These are phyloP conservation scores for Lotmaria passim DNA, from an alignment of 208 protist species.

Conservation along the genomic window DNA sequence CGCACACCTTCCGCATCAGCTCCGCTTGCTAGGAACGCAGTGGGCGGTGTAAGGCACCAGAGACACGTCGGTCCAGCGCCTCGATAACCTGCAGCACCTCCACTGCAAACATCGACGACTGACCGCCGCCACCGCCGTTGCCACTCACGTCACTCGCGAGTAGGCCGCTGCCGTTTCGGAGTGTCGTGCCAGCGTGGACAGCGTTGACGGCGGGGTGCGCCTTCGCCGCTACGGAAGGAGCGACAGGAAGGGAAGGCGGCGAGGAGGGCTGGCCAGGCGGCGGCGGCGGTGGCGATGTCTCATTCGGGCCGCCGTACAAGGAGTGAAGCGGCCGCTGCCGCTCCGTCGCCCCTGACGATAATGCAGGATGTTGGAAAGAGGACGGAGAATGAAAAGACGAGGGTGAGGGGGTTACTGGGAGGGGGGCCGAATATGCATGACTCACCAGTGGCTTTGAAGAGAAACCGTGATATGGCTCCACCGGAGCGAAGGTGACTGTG, in stretches of 20 bases:
- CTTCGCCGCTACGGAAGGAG: neutral
- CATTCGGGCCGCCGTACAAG: neutral
- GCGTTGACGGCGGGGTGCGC: too few species aligned
- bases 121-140: slow-evolving; percentile 1
- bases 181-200: too few species aligned
- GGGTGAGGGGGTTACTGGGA: neutral
- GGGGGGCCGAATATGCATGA: neutral
- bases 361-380: neutral
- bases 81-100: slow-evolving; percentile 87
- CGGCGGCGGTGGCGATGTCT: neutral
- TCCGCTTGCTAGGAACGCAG: neutral
- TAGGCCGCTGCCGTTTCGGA: neutral
- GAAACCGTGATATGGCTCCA: neutral
- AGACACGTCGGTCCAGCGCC: slow-evolving; percentile 76
- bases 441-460: neutral
- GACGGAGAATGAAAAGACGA: neutral
- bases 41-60: slow-evolving; percentile 62
- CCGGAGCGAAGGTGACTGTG: too few species aligned
- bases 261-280: neutral
- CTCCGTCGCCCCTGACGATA: neutral
- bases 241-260: neutral
- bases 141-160: neutral
- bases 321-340: slow-evolving; percentile 7
- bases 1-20: too few species aligned
- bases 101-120: slow-evolving; percentile 50